A percentile compares a stretch with the other conserved stretches of the same genome.
These are phyloP conservation scores for Aspergillus pseudoterreus DNA, from an alignment of 2,329 filamentous ascomycete species.

Conservation along the genomic window DNA sequence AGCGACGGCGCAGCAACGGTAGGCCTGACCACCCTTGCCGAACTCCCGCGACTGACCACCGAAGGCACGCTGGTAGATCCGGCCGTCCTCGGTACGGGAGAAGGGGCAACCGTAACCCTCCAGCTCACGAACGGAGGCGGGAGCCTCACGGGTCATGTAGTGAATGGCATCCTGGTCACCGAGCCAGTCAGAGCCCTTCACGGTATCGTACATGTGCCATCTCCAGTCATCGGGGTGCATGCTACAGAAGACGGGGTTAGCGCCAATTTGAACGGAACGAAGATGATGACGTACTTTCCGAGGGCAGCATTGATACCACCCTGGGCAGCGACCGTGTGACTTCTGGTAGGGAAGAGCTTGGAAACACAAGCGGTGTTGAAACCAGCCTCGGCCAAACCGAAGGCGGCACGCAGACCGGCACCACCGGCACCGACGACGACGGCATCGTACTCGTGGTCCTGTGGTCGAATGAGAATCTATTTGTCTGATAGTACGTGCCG, in stretches of 20 bases:
- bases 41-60: constrained; percentile 94
- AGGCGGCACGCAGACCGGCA: constrained; percentile 60
- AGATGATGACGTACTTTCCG: constrained; percentile 36
- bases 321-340: constrained; percentile 64
- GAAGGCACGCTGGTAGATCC: constrained; percentile 97
- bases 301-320: constrained; percentile 56
- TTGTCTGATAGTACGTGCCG: too few relatives aligned
- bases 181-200: constrained; percentile 96
- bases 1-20: constrained; percentile 92
- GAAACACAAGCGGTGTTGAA: constrained; percentile 64
- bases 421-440: constrained; percentile 71
- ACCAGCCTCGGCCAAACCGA: constrained; percentile 61
- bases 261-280: constrained; percentile 3
- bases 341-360: constrained; percentile 62
- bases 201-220: constrained; percentile 99
- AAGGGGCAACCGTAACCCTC: constrained; percentile 98
- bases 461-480: constrained; percentile 7
- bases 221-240: constrained; percentile 99
- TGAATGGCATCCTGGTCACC: constrained; percentile 97
- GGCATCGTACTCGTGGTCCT: constrained; percentile 98
- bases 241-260: constrained; percentile 48
- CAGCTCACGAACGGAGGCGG: constrained; percentile 85
- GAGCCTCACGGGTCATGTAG: constrained; percentile 96
- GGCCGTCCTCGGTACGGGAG: constrained; percentile 86
- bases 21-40: constrained; percentile 96